Evolutionary conservation across 805 yeast species (phyloP).

Genomic region (Schwanniomyces sp.): DNA sequence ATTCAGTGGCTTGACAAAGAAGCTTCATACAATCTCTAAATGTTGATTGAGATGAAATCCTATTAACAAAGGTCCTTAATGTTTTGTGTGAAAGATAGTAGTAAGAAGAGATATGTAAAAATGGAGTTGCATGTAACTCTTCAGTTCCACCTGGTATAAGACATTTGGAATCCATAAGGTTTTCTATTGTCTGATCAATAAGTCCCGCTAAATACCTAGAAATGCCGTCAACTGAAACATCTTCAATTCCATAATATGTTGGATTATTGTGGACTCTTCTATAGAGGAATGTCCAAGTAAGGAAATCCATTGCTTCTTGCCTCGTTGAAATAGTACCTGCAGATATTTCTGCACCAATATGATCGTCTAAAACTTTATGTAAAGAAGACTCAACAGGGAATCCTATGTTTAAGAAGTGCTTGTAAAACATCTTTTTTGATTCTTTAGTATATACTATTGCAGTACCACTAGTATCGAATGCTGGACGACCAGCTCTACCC

Average conservation of each 20-base stretch:
- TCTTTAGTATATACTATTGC: conserved; percentile 78
- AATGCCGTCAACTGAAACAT: conserved; percentile 54
- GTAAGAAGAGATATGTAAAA: conserved; percentile 80
- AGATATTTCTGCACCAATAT: conserved; percentile 78
- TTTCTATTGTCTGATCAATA: conserved; percentile 67
- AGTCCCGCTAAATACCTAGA: conserved; percentile 58
- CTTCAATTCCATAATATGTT: conserved; percentile 72
- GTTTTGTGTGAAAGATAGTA: conserved; percentile 93
- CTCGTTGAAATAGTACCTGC: conserved; percentile 63
- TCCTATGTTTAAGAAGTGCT: conserved; percentile 74
- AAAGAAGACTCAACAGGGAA: conserved; percentile 82
- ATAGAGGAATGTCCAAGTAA: conserved; percentile 75
- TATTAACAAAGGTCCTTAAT: conserved; percentile 63
- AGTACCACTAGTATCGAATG: conserved; percentile 74
- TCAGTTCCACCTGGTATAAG: conserved; percentile 49
- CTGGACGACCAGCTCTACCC: conserved; percentile 86
- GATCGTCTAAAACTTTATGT: conserved; percentile 75
- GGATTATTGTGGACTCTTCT: conserved; percentile 78
- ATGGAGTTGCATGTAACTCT: conserved; percentile 69
- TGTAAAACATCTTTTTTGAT: conserved; percentile 70
- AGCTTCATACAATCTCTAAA: conserved; percentile 65
- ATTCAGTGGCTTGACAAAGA: conserved; percentile 68
- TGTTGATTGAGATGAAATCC: conserved; percentile 44
- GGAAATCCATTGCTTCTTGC: conserved; percentile 72
- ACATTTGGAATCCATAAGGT: conserved; percentile 73